Base-by-base conservation (phyloP, 1,139 yeast species). In the Yamadazyma blattariae region DNA sequence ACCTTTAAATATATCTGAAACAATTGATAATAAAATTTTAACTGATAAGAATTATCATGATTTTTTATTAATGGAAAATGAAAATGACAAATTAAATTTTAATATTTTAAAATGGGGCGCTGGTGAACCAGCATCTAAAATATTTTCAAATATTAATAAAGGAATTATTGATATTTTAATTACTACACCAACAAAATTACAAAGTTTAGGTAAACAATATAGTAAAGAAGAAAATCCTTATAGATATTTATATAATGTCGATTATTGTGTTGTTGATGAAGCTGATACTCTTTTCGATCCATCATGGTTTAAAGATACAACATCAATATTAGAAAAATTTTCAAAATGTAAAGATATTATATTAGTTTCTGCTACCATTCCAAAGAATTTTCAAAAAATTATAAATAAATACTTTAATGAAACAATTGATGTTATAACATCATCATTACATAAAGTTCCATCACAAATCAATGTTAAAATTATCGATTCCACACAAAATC, bases 231-330 rank as follows among this genome's bases (percentile, higher is more conserved):
- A 67, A 47, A 62, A 67, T 30, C 81, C 84, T 0, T 77, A 69
- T 46, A 60, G 67, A 26, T 54, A 66, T 9, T 61, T 79, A 35
- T 58, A 64, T 6, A 61, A 62, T 25, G 74, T 79, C 0, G 70
- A 74, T 20, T 82, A 74, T 48, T 68, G 86, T 37, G 90, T 86
- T 3, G 74, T 85, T n/a, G 98, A 92, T 56, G 98, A 92, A 57
- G 97, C 98, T 0, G 98, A 92, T 57, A 86, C 97, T 0, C 64
- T 92, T 36, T 74, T 92, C 79, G 96, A 90, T 52, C 75, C 78
- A 36, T 83, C 95, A 0, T 90, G 92, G 75, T 62, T 80, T 12
- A 74, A 74, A 25, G 82, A 81, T 39, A 87, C 96, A 1, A 73
- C 78, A 45, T 58, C 67, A 5, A 73, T 78, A 1, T 59, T 89